phyloP scores from a whole-genome alignment of 805 yeast genomes.

The Saccharomycopsis sp. region DNA sequence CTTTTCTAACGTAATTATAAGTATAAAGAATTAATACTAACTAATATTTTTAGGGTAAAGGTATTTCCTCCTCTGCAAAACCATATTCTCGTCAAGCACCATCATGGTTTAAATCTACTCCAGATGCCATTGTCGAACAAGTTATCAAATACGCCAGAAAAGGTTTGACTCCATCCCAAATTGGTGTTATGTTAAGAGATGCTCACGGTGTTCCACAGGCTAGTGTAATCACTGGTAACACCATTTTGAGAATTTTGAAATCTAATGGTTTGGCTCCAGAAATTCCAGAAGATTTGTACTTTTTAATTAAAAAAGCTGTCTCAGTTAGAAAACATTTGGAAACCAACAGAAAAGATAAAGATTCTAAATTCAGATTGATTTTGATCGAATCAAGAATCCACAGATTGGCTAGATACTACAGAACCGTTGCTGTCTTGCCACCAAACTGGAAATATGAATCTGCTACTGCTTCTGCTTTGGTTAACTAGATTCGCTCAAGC shows the following conservation, averaged over 20 bases:
- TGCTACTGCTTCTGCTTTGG: constrained; percentile 99
- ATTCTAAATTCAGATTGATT: constrained; percentile 99
- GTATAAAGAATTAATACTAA: constrained; percentile 32
- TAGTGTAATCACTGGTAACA: constrained; percentile 97
- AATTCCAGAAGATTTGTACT: constrained; percentile 99
- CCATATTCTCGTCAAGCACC: constrained; percentile 99
- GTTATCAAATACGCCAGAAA: constrained; percentile 99
- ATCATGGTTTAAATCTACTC: constrained; percentile 97
- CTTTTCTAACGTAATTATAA: not conserved
- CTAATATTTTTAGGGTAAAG: constrained; percentile 74
- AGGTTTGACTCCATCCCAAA: constrained; percentile 99
- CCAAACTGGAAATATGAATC: constrained; percentile 99
- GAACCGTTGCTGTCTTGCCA: constrained; percentile 97
- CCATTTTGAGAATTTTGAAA: constrained; percentile 97
- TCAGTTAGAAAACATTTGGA: constrained; percentile 99
- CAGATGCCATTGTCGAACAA: constrained; percentile 96
- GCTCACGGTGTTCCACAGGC: constrained; percentile 99
- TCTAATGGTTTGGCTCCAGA: constrained; percentile 99
- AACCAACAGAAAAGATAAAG: constrained; percentile 99
- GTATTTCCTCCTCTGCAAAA: constrained; percentile 97
- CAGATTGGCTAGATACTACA: constrained; percentile 99
- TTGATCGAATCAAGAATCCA: constrained; percentile 99
- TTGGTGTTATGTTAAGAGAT: constrained; percentile 99
- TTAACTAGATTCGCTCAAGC: constrained; percentile 57
- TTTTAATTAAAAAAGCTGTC: constrained; percentile 98